These are phyloP conservation scores for Aspergillus tanneri DNA, from an alignment of 2,329 filamentous ascomycete species.

Conservation along the genomic window DNA sequence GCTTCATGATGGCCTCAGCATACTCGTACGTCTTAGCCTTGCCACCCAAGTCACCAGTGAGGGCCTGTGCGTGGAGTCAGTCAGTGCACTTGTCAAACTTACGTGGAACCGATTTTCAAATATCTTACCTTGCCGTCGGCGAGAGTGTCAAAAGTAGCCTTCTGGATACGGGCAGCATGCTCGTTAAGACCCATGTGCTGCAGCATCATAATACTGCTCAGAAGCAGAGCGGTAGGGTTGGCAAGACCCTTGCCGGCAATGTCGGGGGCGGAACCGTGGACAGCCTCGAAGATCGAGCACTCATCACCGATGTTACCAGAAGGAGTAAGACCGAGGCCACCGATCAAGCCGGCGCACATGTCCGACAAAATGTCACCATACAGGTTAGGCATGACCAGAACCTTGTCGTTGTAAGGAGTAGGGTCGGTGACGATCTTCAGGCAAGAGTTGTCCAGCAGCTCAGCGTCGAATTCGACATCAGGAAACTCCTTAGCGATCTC, in stretches of 20 bases:
- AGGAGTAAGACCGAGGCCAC: constrained; percentile 92
- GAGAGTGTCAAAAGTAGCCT: constrained; percentile 90
- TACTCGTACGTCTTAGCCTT: constrained; percentile 96
- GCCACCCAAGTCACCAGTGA: constrained; percentile 94
- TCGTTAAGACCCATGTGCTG: constrained; percentile 91
- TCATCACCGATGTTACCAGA: constrained; percentile 98
- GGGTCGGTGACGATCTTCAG: constrained; percentile 98
- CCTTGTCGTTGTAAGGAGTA: constrained; percentile 96
- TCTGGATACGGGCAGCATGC: constrained; percentile 85
- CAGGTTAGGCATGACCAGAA: constrained; percentile 94
- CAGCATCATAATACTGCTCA: constrained; percentile 99
- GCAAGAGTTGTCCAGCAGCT: constrained; percentile 99
- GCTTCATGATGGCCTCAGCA: constrained; percentile 82
- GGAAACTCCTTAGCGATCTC: constrained; percentile 95
- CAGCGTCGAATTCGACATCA: constrained; percentile 90
- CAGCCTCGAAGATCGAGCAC: constrained; percentile 99
- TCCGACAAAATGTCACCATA: constrained; percentile 99
- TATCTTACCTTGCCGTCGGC: constrained; percentile 80
- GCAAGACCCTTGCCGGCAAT: constrained; percentile 94
- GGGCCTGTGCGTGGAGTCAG: constrained; percentile 53
- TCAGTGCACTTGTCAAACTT: neutral
- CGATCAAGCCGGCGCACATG: constrained; percentile 98
- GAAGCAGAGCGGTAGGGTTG: constrained; percentile 93
- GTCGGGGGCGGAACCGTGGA: constrained; percentile 95
- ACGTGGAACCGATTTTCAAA: neutral